Evolutionary conservation across 2,329 filamentous ascomycete genomes (phyloP).

Genomic region (Sarocladium kiliense): DNA sequence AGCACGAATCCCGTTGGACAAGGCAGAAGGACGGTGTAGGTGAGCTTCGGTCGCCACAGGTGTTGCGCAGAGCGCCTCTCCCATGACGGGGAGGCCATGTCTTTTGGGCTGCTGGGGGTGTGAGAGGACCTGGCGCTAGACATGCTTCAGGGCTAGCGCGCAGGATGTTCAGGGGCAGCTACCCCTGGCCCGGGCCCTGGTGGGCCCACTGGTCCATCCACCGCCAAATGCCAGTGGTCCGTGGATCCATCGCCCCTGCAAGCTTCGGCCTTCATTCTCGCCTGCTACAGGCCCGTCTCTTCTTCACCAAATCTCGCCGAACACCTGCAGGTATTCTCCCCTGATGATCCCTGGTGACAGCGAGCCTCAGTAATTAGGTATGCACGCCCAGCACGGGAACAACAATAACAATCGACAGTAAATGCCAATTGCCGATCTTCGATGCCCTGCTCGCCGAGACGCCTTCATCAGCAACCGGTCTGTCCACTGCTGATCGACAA

Average conservation of each 20-base stretch:
- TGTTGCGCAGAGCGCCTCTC: background rate
- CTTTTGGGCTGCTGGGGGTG: background rate
- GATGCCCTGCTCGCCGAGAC: background rate
- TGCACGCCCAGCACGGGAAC: background rate
- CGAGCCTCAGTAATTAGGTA: background rate
- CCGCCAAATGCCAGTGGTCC: slow-evolving; percentile 3
- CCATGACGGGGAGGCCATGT: background rate
- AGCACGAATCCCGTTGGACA: background rate
- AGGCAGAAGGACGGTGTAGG: background rate
- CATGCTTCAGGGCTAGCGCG: background rate
- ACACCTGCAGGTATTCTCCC: background rate
- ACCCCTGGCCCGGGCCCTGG: slow-evolving; percentile 6
- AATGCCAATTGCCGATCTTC: background rate
- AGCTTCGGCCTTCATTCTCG: background rate
- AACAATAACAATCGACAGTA: background rate
- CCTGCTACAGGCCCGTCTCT: background rate
- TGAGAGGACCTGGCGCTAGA: no score
- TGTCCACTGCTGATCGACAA: background rate
- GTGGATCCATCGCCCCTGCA: background rate
- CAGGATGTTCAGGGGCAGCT: slow-evolving; percentile 1
- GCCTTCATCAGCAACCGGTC: background rate
- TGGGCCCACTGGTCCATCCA: background rate
- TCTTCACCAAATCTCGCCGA: slow-evolving; percentile 5
- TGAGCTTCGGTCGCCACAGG: background rate
- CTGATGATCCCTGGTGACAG: slow-evolving; percentile 1